These are phyloP conservation scores for Posidonia oceanica DNA, from an alignment of 116 monocot genomes.

Conservation along the genomic window DNA sequence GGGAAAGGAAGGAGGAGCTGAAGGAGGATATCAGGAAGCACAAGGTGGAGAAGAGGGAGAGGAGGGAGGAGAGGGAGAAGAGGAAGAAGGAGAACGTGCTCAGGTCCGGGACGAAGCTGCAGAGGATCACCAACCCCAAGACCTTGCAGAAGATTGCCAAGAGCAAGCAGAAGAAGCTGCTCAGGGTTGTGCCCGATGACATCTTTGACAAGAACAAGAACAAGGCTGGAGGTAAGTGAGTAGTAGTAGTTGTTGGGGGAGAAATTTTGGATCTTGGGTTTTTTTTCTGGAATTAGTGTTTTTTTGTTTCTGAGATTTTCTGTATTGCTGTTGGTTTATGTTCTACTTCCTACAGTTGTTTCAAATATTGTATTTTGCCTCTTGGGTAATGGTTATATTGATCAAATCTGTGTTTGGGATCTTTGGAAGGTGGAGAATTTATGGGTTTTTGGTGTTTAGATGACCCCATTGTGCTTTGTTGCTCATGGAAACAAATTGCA, in stretches of 20 bases:
- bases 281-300: not conserved
- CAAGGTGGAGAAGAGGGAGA: slow-evolving; percentile 27
- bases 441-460: not conserved
- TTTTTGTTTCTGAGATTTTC: not conserved
- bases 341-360: not conserved
- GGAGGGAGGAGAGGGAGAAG: slow-evolving; percentile 19
- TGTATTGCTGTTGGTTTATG: not conserved
- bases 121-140: slow-evolving; percentile 85
- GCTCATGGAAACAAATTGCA: not conserved
- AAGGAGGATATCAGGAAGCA: slow-evolving; percentile 28
- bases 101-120: slow-evolving; percentile 61
- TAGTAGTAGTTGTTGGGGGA: too few species aligned
- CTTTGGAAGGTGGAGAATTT: not conserved
- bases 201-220: slow-evolving; percentile 32
- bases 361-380: not conserved
- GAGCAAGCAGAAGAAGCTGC: slow-evolving; percentile 74
- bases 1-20: slow-evolving; percentile 17
- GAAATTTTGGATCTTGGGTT: not conserved
- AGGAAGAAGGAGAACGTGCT: slow-evolving; percentile 26
- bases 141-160: slow-evolving; percentile 95
- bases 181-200: slow-evolving; percentile 71
- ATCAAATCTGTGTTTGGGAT: not conserved
- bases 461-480: not conserved
- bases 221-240: slow-evolving; percentile 7
- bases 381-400: not conserved